phyloP scores from a whole-genome alignment of 805 yeast genomes.

The Ogataea pilisensis region DNA sequence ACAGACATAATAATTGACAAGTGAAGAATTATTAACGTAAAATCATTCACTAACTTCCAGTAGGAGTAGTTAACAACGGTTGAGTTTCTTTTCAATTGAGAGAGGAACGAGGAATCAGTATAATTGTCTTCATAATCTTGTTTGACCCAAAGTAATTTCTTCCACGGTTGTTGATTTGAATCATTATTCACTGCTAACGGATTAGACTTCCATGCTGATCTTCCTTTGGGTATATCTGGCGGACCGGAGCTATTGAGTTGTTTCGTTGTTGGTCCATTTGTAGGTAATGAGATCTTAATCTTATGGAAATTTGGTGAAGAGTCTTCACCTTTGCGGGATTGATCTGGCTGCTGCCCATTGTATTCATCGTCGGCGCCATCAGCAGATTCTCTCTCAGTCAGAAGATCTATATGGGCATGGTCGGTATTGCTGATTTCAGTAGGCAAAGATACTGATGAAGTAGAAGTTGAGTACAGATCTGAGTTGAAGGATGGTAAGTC shows the following conservation, averaged over 20 bases:
- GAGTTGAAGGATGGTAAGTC: background rate
- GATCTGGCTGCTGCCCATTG: too few relatives aligned
- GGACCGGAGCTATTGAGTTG: too few relatives aligned
- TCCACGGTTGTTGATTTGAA: conserved; percentile 52
- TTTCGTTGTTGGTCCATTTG: background rate
- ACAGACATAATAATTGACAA: conserved; percentile 60
- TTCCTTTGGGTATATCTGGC: too few relatives aligned
- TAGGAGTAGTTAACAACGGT: conserved; percentile 67
- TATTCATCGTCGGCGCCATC: background rate
- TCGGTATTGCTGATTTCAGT: too few relatives aligned
- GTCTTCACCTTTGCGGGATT: too few relatives aligned
- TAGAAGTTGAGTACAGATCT: conserved; percentile 1
- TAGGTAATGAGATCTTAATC: background rate
- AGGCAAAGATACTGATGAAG: conserved; percentile 1
- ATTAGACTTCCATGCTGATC: background rate
- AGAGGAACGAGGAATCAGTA: conserved; percentile 77
- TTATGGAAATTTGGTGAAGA: background rate
- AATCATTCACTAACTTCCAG: conserved; percentile 63
- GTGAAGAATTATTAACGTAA: conserved; percentile 63
- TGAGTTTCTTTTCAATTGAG: conserved; percentile 72
- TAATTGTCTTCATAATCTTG: conserved; percentile 92
- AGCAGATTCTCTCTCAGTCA: background rate
- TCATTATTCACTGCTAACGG: background rate
- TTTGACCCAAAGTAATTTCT: conserved; percentile 75
- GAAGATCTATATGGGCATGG: too few relatives aligned